Conservation (phyloP, 2,329 filamentous ascomycete species). For the Hymenoscyphus albidus region DNA sequence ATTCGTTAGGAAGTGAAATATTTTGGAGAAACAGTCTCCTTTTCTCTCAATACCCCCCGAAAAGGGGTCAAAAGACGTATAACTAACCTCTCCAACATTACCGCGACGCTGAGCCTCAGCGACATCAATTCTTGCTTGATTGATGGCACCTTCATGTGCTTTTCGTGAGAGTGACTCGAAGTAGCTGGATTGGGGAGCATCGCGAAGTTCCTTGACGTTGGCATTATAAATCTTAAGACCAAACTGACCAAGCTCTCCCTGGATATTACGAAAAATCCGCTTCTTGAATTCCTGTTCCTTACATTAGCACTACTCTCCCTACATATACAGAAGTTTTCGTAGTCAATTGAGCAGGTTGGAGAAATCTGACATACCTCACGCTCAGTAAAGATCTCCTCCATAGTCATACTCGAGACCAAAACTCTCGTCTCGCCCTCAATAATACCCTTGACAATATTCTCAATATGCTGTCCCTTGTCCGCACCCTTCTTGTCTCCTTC, state of each 20-base stretch:
- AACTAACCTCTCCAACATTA: constrained; percentile 62
- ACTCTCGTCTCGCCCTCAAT: constrained; percentile 85
- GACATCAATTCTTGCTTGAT: constrained; percentile 69
- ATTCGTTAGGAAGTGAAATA: no score
- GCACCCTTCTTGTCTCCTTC: constrained; percentile 47
- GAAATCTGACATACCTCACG: constrained; percentile 43
- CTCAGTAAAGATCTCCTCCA: constrained; percentile 56
- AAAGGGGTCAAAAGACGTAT: no score
- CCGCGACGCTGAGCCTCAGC: constrained; percentile 61
- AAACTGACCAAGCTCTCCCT: constrained; percentile 70
- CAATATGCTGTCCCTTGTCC: constrained; percentile 55
- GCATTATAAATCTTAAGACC: constrained; percentile 68
- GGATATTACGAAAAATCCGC: constrained; percentile 59
- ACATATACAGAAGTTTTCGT: no score
- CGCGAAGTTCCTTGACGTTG: constrained; percentile 83
- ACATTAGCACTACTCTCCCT: not conserved
- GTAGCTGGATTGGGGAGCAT: constrained; percentile 77
- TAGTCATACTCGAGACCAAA: constrained; percentile 77
- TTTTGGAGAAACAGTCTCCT: no score
- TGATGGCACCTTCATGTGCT: constrained; percentile 79
- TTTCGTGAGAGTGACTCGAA: constrained; percentile 79
- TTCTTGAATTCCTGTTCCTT: constrained; percentile 59
- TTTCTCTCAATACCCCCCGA: no score
- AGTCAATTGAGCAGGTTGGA: not conserved
- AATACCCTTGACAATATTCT: constrained; percentile 84